Evolutionary conservation across 345 rosid species (phyloP).

Genomic region (Populus tremula): DNA sequence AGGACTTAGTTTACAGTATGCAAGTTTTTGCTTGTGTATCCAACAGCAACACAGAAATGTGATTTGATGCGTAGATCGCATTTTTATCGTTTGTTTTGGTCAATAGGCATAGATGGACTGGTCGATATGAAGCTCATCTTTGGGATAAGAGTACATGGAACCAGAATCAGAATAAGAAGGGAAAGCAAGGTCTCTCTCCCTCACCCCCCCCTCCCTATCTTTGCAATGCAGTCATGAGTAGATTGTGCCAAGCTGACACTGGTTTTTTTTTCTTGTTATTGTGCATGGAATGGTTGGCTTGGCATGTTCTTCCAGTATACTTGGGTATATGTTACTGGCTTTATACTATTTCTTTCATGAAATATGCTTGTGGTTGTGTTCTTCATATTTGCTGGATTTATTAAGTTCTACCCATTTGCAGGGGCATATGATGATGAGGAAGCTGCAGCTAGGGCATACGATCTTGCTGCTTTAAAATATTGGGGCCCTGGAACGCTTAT

Average conservation of each 20-base stretch:
- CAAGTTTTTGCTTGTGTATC: too few species aligned
- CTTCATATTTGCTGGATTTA: conserved; percentile 8
- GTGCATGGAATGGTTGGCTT: conserved; percentile 37
- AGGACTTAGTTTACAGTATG: too few species aligned
- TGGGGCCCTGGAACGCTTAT: conserved; percentile 99
- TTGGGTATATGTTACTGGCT: conserved; percentile 64
- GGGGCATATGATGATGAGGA: conserved; percentile 99
- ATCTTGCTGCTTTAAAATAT: conserved; percentile 95
- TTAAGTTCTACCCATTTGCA: conserved; percentile 30
- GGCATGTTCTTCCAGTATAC: conserved; percentile 58
- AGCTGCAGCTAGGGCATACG: conserved; percentile 99
- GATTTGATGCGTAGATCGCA: not conserved
- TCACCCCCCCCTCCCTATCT: not conserved
- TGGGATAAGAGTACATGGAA: conserved; percentile 99
- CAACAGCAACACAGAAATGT: not conserved
- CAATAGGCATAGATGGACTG: conserved; percentile 96
- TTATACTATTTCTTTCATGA: not conserved
- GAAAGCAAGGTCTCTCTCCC: conserved; percentile 75
- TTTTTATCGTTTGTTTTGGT: not conserved
- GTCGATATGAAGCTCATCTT: conserved; percentile 98
- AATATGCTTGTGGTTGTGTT: conserved; percentile 1
- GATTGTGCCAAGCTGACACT: conserved; percentile 32
- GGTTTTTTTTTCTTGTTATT: conserved; percentile 12
- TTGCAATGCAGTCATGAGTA: not conserved
- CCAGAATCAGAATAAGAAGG: conserved; percentile 97